These are phyloP conservation scores for Kuraishia capsulata DNA, from an alignment of 805 yeast species.

Conservation along the genomic window DNA sequence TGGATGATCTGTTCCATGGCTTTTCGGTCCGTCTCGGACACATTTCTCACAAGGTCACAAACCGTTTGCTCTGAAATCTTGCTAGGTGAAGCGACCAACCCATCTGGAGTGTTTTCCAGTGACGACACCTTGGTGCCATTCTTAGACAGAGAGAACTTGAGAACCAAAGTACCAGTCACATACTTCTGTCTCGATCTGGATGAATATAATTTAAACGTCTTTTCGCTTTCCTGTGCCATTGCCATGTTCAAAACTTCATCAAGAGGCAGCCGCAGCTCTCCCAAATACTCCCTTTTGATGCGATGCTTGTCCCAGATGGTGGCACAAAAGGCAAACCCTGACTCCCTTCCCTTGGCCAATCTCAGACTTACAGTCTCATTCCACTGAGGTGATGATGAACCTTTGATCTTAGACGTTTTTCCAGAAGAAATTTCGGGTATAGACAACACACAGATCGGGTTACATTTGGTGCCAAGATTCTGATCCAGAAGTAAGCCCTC, in stretches of 20 bases:
- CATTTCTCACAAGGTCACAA: neutral
- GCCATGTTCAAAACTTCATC: constrained; percentile 7
- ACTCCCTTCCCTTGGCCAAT: constrained; percentile 1
- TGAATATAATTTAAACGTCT: constrained; percentile 16
- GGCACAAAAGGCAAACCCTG: constrained; percentile 8
- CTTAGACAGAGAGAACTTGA: constrained; percentile 11
- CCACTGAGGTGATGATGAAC: constrained; percentile 11
- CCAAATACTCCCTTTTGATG: constrained; percentile 14
- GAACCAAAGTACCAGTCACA: constrained; percentile 16
- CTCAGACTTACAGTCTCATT: constrained; percentile 8
- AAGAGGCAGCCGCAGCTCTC: constrained; percentile 18
- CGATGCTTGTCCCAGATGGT: constrained; percentile 13
- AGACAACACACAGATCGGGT: constrained; percentile 1
- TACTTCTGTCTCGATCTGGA: constrained; percentile 14
- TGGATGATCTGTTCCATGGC: neutral
- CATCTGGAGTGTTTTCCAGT: too few relatives aligned
- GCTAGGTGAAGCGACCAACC: neutral
- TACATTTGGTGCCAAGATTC: neutral
- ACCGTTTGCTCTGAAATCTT: neutral
- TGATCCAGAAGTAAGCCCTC: neutral
- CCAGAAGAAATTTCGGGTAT: constrained; percentile 2
- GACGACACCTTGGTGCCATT: neutral
- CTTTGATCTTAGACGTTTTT: constrained; percentile 9
- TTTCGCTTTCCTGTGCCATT: constrained; percentile 1
- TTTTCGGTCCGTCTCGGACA: neutral